Evolutionary conservation across 1,139 yeast genomes (phyloP).

Genomic region (Scheffersomyces lignicola): DNA sequence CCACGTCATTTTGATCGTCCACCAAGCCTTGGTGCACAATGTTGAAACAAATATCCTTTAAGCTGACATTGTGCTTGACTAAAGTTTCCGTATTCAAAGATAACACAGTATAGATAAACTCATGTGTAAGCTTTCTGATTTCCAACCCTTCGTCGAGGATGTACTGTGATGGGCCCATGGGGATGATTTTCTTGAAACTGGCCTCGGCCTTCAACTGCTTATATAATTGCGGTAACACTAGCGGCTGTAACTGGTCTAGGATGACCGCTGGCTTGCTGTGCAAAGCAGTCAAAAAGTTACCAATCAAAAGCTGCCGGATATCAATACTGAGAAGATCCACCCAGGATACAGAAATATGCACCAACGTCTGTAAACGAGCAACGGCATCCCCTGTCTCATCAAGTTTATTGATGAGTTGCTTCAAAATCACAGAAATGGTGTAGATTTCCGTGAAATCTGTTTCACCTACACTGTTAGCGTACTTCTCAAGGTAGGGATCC

Average conservation of each 20-base stretch:
- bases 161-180: slow-evolving; percentile 88
- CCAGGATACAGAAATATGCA: slow-evolving; percentile 16
- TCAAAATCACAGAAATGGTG: slow-evolving; percentile 34
- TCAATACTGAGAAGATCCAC: slow-evolving; percentile 31
- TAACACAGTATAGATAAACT: slow-evolving; percentile 59
- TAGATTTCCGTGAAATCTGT: slow-evolving; percentile 24
- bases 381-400: slow-evolving; percentile 12
- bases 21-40: slow-evolving; percentile 34
- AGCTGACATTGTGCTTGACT: slow-evolving; percentile 18
- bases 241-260: slow-evolving; percentile 64
- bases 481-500: slow-evolving; percentile 15
- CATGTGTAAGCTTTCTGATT: slow-evolving; percentile 72
- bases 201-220: slow-evolving; percentile 57
- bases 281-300: slow-evolving; percentile 59
- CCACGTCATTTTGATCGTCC: slow-evolving; percentile 42
- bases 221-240: slow-evolving; percentile 61
- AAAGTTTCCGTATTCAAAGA: slow-evolving; percentile 25
- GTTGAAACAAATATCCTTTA: slow-evolving; percentile 24
- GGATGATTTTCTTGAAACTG: slow-evolving; percentile 62
- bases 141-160: slow-evolving; percentile 79
- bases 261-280: slow-evolving; percentile 61
- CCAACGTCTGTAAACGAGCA: slow-evolving; percentile 13
- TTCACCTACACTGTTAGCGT: slow-evolving; percentile 11
- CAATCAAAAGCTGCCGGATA: slow-evolving; percentile 57
- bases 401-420: slow-evolving; percentile 28